Evolutionary conservation across 2,329 filamentous ascomycete species (phyloP).

Genomic region (Aspergillus persii): DNA sequence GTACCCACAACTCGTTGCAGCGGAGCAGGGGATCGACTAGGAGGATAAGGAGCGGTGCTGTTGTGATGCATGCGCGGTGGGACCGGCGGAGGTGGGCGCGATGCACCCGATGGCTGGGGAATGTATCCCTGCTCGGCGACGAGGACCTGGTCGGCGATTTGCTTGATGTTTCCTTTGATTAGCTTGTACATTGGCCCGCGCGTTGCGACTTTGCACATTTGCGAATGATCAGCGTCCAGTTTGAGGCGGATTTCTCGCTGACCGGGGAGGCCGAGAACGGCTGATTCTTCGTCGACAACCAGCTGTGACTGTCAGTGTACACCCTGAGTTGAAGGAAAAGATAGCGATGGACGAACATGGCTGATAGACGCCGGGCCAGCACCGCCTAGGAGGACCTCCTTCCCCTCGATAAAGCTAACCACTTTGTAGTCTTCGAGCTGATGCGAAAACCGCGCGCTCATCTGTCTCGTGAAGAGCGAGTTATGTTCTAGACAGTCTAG

Average conservation of each 20-base stretch:
- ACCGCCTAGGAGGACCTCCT: constrained; percentile 29
- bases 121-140: constrained; percentile 30
- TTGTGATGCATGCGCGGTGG: constrained; percentile 29
- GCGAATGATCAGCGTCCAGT: constrained; percentile 35
- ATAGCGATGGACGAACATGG: constrained; percentile 24
- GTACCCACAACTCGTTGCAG: constrained; percentile 17
- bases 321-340: rapidly evolving
- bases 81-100: constrained; percentile 22
- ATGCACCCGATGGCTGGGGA: constrained; percentile 18
- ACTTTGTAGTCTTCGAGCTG: constrained; percentile 36
- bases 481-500: constrained; percentile 31
- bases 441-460: constrained; percentile 33
- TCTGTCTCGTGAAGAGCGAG: constrained; percentile 30
- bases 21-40: constrained; percentile 12
- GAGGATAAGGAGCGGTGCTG: constrained; percentile 26
- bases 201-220: constrained; percentile 33
- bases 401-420: constrained; percentile 35
- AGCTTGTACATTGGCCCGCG: constrained; percentile 31
- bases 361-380: constrained; percentile 30
- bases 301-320: constrained; percentile 22
- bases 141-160: constrained; percentile 30
- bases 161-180: constrained; percentile 34
- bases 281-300: constrained; percentile 37
- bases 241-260: constrained; percentile 36
- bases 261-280: constrained; percentile 32